Base-by-base conservation (phyloP, 345 rosid genomes). In the Clarkia xantiana region DNA sequence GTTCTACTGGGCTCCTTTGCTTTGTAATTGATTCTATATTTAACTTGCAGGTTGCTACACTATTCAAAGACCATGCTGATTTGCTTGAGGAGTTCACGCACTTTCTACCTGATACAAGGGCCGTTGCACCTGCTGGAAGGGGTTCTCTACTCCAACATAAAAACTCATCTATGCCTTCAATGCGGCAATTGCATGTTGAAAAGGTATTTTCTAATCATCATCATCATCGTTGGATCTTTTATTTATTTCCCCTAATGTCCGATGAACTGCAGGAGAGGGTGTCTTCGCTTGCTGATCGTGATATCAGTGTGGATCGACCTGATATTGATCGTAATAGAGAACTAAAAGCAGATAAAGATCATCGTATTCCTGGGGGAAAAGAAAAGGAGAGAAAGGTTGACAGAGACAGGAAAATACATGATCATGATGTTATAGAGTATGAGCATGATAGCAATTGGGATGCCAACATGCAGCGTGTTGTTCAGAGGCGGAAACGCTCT, bases 61-160 rank as follows among this genome's bases (percentile, higher is more conserved):
- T 89, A 49, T 80, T 89, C 71, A 77, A 71, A 53, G 80, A 74
- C 64, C 97, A 89, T 63, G 57, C 63, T 18, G 97, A 89, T 76
- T 68, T 85, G 67, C 90, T 89, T 18, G 87, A 80, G 18, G 94
- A 85, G 69, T 89, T 89, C 68, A 69, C 77, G 14, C 70, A 75
- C 65, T 85, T 82, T 67, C 69, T 85, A 44, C 97, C 95, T 13
- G 86, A 80, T 69, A 40, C 62, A 58, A 80, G 79, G 18, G 77
- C 68, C 36, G 53, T 77, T 14, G 66, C 80, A 49, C 72, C 68
- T 18, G 71, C 15, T 65, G 75, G 63, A 44, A 79, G 80, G 55
- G 74, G 61, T 57, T 67, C 76, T 48, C 43, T 64, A 63, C 95
- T 75, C 42, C 79, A 68, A 39, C 88, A 88, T 46, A 64, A 63